A percentile compares a stretch with the other conserved stretches of the same genome.
Evolutionary conservation across 805 yeast species (phyloP).

Genomic region (Ogataea ganodermae): DNA sequence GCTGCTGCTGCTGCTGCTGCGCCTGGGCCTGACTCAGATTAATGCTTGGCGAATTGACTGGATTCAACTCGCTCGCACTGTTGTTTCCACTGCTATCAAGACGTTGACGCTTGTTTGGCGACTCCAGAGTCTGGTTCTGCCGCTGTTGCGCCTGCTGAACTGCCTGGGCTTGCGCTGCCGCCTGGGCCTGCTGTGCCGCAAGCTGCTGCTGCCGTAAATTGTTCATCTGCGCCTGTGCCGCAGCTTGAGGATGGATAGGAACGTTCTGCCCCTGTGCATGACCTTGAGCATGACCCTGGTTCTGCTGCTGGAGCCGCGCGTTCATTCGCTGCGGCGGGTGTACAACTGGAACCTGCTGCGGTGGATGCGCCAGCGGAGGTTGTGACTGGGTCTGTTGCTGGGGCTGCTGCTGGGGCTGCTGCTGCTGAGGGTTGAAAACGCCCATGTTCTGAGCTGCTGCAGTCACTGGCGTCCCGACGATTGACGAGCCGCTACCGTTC

Average conservation of each 20-base stretch:
- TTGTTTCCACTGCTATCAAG: conserved; percentile 20
- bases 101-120: conserved; percentile 32
- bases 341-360: conserved; percentile 21
- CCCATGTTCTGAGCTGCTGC: conserved; percentile 22
- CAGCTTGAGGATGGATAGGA: conserved; percentile 28
- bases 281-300: conserved; percentile 11
- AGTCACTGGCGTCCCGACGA: conserved; percentile 17
- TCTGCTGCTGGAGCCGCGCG: conserved; percentile 9
- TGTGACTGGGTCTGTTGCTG: conserved; percentile 11
- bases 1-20: conserved; percentile 27
- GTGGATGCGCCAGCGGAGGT: conserved; percentile 20
- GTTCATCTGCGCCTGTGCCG: conserved; percentile 33
- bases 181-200: conserved; percentile 24
- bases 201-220: conserved; percentile 30
- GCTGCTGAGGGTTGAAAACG: conserved; percentile 20
- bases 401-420: conserved; percentile 16
- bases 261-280: conserved; percentile 16
- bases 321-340: conserved; percentile 14
- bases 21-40: conserved; percentile 23
- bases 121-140: conserved; percentile 11
- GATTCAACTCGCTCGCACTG: conserved; percentile 15
- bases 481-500: conserved; percentile 18
- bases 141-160: conserved; percentile 9
- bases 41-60: conserved; percentile 16
- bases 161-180: conserved; percentile 23